Conservation (phyloP, 768 basidiomycete species). For the Lanmaoa pseudosensibilis region DNA sequence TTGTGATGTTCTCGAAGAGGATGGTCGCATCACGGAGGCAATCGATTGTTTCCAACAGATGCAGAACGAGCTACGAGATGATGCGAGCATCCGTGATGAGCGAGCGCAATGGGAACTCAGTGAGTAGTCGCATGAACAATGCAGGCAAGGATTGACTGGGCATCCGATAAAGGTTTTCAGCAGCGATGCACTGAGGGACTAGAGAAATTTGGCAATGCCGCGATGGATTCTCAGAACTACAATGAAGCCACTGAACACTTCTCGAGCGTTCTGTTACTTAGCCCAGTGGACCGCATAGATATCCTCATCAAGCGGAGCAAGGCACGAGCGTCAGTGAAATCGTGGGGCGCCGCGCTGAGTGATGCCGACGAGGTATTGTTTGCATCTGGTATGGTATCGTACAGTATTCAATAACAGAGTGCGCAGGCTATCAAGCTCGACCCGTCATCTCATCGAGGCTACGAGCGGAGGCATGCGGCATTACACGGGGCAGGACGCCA, state of each 20-base stretch:
- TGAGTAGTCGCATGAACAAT: neutral
- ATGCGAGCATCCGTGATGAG: neutral
- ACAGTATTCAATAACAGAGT: neutral
- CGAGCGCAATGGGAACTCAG: neutral
- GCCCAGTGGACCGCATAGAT: neutral
- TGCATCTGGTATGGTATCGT: neutral
- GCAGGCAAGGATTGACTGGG: too few relatives aligned
- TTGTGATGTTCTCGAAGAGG: slow-evolving; percentile 3
- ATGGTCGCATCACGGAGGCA: neutral
- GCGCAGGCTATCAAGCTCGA: neutral
- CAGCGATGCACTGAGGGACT: neutral
- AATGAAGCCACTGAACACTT: neutral
- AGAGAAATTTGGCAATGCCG: neutral
- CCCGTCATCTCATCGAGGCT: neutral
- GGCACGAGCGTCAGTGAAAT: neutral
- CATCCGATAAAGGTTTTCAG: too few relatives aligned
- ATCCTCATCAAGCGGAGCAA: neutral
- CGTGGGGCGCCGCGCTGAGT: neutral
- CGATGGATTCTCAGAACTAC: neutral
- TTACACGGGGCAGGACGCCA: too few relatives aligned
- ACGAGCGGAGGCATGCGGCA: slow-evolving; percentile 4
- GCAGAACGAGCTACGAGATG: neutral
- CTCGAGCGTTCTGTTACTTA: neutral
- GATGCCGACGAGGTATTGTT: slow-evolving; percentile 2
- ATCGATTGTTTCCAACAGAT: neutral